Evolutionary conservation across 2,329 filamentous ascomycete species (phyloP).

Genomic region (Ophiostoma angusticollis): DNA sequence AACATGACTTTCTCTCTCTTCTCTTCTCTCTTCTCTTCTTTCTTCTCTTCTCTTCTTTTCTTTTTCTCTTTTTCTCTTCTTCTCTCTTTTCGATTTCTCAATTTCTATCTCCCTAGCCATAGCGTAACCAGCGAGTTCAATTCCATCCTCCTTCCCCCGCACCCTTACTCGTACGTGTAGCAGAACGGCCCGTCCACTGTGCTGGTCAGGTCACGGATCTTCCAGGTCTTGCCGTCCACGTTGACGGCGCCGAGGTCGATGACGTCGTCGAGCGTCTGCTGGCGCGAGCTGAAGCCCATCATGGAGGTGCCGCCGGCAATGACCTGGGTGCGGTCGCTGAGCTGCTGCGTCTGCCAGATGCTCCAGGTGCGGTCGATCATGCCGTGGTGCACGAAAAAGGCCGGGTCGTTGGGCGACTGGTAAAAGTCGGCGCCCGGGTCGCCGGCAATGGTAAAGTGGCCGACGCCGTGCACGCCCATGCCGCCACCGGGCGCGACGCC

Average conservation of each 20-base stretch:
- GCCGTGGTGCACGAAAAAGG: conserved; percentile 20
- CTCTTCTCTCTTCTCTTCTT: neutral
- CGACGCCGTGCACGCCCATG: conserved; percentile 21
- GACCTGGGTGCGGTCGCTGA: conserved; percentile 15
- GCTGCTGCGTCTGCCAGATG: conserved; percentile 22
- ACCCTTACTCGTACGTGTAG: conserved; percentile 17
- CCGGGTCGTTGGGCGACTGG: conserved; percentile 17
- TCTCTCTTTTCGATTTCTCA: too few relatives aligned
- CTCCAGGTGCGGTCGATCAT: conserved; percentile 21
- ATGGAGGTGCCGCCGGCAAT: conserved; percentile 20
- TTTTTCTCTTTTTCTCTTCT: neutral
- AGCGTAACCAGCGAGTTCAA: too few relatives aligned
- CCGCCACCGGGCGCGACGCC: conserved; percentile 16
- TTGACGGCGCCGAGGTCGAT: conserved; percentile 16
- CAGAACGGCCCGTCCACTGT: conserved; percentile 19
- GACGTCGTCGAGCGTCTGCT: conserved; percentile 17
- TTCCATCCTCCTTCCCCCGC: neutral
- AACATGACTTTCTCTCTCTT: neutral
- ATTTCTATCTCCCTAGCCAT: too few relatives aligned
- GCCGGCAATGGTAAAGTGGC: conserved; percentile 24
- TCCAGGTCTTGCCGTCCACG: conserved; percentile 9
- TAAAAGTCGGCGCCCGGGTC: conserved; percentile 26
- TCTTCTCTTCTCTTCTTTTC: neutral
- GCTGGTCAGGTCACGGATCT: conserved; percentile 18
- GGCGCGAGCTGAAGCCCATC: conserved; percentile 16